phyloP scores from a whole-genome alignment of 768 basidiomycete species.

The Xerocomellus intermedius region DNA sequence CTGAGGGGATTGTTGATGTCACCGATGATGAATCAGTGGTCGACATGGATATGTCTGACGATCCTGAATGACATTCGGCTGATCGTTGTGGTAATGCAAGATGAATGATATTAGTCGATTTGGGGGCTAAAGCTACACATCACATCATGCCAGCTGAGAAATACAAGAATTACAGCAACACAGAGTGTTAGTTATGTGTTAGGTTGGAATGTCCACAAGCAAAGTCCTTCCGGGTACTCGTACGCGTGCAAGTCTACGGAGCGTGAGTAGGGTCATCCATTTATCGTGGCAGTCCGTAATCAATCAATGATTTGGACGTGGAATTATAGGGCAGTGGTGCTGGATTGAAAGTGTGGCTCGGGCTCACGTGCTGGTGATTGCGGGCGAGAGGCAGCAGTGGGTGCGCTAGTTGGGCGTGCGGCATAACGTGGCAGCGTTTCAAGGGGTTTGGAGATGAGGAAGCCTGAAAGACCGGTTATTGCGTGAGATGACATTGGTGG shows the following conservation, averaged over 20 bases:
- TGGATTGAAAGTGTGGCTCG: slow-evolving; percentile 28
- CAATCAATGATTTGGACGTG: slow-evolving; percentile 18
- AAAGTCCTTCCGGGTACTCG: slow-evolving; percentile 18
- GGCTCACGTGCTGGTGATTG: slow-evolving; percentile 17
- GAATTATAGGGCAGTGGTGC: slow-evolving; percentile 28
- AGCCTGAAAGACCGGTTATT: slow-evolving; percentile 36
- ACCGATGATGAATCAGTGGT: slow-evolving; percentile 5
- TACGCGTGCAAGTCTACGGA: slow-evolving; percentile 13
- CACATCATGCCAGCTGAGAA: slow-evolving; percentile 16
- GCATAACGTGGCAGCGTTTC: slow-evolving; percentile 63
- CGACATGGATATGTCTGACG: slow-evolving; percentile 32
- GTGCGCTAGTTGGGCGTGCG: slow-evolving; percentile 34
- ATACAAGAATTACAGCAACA: slow-evolving; percentile 20
- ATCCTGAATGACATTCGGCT: slow-evolving; percentile 18
- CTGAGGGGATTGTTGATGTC: neutral
- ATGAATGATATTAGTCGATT: slow-evolving; percentile 3
- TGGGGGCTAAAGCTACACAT: slow-evolving; percentile 28
- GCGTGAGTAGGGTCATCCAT: slow-evolving; percentile 10
- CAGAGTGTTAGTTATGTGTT: slow-evolving; percentile 5
- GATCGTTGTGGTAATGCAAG: neutral
- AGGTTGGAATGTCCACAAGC: slow-evolving; percentile 6
- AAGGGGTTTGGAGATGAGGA: slow-evolving; percentile 58
- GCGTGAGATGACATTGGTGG: neutral
- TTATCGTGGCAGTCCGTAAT: slow-evolving; percentile 19
- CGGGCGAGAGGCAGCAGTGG: slow-evolving; percentile 20